phyloP scores from a whole-genome alignment of 192 early-diverging fungal species.

The Entomortierella lignicola region DNA sequence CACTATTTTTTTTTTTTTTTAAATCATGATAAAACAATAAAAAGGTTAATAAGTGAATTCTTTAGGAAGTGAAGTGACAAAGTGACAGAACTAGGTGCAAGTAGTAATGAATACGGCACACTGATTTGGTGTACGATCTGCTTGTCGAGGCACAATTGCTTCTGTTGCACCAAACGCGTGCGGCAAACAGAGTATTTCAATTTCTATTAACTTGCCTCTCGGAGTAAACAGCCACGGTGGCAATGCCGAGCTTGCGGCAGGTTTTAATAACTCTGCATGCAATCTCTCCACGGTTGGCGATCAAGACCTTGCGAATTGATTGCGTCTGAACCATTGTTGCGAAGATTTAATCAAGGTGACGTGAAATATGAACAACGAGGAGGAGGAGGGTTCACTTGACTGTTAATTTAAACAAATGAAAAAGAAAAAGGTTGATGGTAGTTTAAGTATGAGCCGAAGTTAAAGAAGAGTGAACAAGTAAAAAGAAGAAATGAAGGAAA shows the following conservation, averaged over 20 bases:
- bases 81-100: too few relatives aligned
- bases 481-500: neutral
- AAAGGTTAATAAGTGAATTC: neutral
- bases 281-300: slow-evolving; percentile 88
- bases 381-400: neutral
- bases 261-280: slow-evolving; percentile 80
- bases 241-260: slow-evolving; percentile 71
- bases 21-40: too few relatives aligned
- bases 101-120: too few relatives aligned
- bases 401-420: neutral
- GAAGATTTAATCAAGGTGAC: neutral
- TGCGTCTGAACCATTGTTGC: slow-evolving; percentile 32
- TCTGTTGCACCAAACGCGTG: too few relatives aligned
- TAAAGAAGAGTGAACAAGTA: neutral
- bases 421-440: neutral
- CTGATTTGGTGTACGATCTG: too few relatives aligned
- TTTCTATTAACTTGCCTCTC: slow-evolving; percentile 57
- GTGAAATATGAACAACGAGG: neutral
- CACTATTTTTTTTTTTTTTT: too few relatives aligned
- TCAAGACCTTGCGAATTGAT: slow-evolving; percentile 62
- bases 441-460: neutral
- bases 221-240: slow-evolving; percentile 74
- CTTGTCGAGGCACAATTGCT: too few relatives aligned
- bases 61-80: neutral
- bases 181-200: neutral